phyloP scores from a whole-genome alignment of 2,329 filamentous ascomycete species.

The Coniochaeta sp. region DNA sequence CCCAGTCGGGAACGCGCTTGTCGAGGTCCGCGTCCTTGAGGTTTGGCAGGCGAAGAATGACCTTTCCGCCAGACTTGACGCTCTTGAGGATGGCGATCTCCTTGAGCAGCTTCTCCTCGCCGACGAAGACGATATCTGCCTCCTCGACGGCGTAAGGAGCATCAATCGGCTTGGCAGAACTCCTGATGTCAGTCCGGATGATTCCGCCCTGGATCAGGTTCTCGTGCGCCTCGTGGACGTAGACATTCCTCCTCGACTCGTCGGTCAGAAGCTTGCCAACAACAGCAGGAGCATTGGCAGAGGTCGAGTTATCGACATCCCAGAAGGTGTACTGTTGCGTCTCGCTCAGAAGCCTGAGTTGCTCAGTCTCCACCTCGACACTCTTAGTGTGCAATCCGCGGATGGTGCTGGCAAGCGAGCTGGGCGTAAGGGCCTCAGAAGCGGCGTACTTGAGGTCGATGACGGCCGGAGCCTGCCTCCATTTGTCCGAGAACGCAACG shows the following conservation, averaged over 20 bases:
- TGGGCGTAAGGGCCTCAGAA: conserved; percentile 48
- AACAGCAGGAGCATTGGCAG: conserved; percentile 56
- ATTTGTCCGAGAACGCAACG: conserved; percentile 68
- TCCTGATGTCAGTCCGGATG: conserved; percentile 77
- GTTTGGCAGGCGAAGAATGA: conserved; percentile 70
- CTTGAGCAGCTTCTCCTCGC: conserved; percentile 71
- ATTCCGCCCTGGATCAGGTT: conserved; percentile 69
- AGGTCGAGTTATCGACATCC: conserved; percentile 72
- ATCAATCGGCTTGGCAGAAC: conserved; percentile 75
- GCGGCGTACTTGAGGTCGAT: conserved; percentile 88
- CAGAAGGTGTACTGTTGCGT: conserved; percentile 89
- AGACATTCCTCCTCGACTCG: conserved; percentile 59
- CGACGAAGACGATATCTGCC: conserved; percentile 74
- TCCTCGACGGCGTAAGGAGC: conserved; percentile 74
- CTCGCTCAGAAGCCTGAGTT: conserved; percentile 38
- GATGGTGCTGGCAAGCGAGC: conserved; percentile 44
- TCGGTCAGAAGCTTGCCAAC: conserved; percentile 59
- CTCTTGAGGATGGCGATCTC: conserved; percentile 68
- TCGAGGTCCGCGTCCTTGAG: conserved; percentile 86
- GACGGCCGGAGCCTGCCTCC: conserved; percentile 56
- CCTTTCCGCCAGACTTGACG: conserved; percentile 61
- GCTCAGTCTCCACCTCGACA: conserved; percentile 43
- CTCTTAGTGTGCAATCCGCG: conserved; percentile 41
- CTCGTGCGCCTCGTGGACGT: conserved; percentile 55
- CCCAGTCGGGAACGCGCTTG: conserved; percentile 67